A percentile compares a stretch with the other conserved stretches of the same genome.
phyloP scores from a whole-genome alignment of 805 yeast genomes.

The Lachancea cidri region DNA sequence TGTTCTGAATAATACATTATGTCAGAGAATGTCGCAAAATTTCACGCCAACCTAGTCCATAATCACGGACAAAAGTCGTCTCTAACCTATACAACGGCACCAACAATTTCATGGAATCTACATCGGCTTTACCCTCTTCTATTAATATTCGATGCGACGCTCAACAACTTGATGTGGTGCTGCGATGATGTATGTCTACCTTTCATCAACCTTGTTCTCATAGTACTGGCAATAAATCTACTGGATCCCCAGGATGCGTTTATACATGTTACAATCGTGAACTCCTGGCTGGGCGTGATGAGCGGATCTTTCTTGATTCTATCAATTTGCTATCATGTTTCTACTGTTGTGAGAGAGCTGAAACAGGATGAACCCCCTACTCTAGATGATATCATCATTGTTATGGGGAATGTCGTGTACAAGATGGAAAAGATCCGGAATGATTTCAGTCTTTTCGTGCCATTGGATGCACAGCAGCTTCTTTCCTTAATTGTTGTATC shows the following conservation, averaged over 20 bases:
- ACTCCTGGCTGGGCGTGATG: slow-evolving; percentile 21
- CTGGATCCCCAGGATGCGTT: slow-evolving; percentile 4
- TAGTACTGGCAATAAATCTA: slow-evolving; percentile 14
- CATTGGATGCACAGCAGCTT: not conserved
- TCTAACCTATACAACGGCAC: slow-evolving; percentile 19
- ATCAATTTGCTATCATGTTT: slow-evolving; percentile 19
- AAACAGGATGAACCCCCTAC: slow-evolving; percentile 28
- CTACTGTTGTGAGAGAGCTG: slow-evolving; percentile 18
- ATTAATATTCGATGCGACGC: slow-evolving; percentile 22
- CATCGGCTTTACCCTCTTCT: slow-evolving; percentile 25
- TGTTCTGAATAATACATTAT: too few species aligned
- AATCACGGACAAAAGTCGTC: slow-evolving; percentile 21
- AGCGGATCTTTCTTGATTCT: slow-evolving; percentile 12
- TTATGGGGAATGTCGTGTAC: slow-evolving; percentile 21
- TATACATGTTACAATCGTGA: slow-evolving; percentile 3
- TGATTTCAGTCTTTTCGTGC: slow-evolving; percentile 10
- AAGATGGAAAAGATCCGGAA: slow-evolving; percentile 21
- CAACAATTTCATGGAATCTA: slow-evolving; percentile 18
- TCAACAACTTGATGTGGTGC: slow-evolving; percentile 28
- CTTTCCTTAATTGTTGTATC: slow-evolving; percentile 6
- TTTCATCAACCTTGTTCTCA: slow-evolving; percentile 21
- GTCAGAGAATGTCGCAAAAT: slow-evolving; percentile 2
- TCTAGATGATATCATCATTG: slow-evolving; percentile 26
- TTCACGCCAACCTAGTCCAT: slow-evolving; percentile 11
- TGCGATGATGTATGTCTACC: slow-evolving; percentile 24